A percentile compares a stretch with the other conserved stretches of the same genome.
These are phyloP conservation scores for Aureobasidium pullulans DNA, from an alignment of 2,329 filamentous ascomycete species.

Conservation along the genomic window DNA sequence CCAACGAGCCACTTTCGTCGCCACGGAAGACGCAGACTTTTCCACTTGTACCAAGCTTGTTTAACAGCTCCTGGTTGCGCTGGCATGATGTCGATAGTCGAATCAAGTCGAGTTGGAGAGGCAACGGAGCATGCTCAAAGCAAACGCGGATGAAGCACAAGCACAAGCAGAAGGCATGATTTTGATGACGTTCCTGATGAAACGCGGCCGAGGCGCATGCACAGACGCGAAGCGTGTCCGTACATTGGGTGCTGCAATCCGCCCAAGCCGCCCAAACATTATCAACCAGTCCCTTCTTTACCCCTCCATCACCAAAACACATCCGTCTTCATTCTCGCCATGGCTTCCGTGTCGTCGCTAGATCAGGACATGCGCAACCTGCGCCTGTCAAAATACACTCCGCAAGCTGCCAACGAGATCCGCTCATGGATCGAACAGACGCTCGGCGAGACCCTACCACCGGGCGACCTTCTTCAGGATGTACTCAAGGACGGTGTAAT, in stretches of 20 bases:
- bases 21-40: constrained; percentile 55
- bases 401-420: constrained; percentile 78
- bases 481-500: constrained; percentile 82
- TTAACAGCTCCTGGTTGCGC: constrained; percentile 30
- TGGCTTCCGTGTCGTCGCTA: constrained; percentile 89
- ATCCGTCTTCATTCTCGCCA: constrained; percentile 32
- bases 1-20: constrained; percentile 52
- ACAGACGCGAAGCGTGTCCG: neutral
- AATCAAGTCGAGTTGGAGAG: neutral
- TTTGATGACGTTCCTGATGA: constrained; percentile 8
- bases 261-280: neutral
- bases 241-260: neutral
- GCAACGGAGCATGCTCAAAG: neutral
- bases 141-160: neutral
- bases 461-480: constrained; percentile 71
- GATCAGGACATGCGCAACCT: constrained; percentile 93
- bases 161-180: neutral
- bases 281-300: constrained; percentile 1
- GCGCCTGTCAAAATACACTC: constrained; percentile 89
- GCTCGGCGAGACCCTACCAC: constrained; percentile 64
- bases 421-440: constrained; percentile 78
- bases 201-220: constrained; percentile 7
- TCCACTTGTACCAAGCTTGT: constrained; percentile 55
- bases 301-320: constrained; percentile 2
- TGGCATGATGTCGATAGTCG: constrained; percentile 26